phyloP scores from a whole-genome alignment of 305 asterid species.

The Fraxinus greggii region DNA sequence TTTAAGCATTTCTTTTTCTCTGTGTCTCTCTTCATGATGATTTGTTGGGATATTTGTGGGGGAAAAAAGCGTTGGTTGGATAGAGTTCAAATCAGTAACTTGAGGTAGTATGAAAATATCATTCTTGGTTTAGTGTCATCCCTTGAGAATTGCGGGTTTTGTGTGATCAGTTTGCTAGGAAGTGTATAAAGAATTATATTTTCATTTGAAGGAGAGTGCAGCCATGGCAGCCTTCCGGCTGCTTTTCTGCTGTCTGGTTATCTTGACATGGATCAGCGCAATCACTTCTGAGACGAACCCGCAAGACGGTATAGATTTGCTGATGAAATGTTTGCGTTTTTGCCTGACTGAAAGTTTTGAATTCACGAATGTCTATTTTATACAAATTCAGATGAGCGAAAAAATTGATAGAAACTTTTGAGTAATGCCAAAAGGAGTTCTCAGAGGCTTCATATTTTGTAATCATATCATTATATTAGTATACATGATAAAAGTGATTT shows the following conservation, averaged over 20 bases:
- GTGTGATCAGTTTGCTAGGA: not conserved
- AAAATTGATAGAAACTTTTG: not conserved
- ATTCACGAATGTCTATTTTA: not conserved
- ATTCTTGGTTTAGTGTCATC: slow-evolving; percentile 10
- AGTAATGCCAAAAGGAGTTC: not conserved
- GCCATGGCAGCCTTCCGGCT: slow-evolving; percentile 48
- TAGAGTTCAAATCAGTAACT: slow-evolving; percentile 35
- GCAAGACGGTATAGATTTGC: slow-evolving; percentile 50
- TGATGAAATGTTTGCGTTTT: not conserved
- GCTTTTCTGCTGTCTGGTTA: slow-evolving; percentile 35
- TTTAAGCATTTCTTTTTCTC: not conserved
- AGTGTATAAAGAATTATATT: not conserved
- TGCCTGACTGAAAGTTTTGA: not conserved
- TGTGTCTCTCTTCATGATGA: not conserved
- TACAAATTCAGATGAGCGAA: not conserved
- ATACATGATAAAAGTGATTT: not conserved
- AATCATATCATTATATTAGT: not conserved
- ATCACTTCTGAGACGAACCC: slow-evolving; percentile 44
- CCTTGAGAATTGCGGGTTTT: slow-evolving; percentile 13
- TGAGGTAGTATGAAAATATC: slow-evolving; percentile 22
- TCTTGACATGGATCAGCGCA: slow-evolving; percentile 20
- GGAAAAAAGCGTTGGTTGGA: slow-evolving; percentile 25
- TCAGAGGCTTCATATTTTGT: not conserved
- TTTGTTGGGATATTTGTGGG: slow-evolving; percentile 9
- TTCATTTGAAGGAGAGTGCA: slow-evolving; percentile 10